Evolutionary conservation across 1,284 basidiomycete genomes (phyloP), one percentile per base, ranked within the genome.

Genomic region (Naganishia sp.): DNA sequence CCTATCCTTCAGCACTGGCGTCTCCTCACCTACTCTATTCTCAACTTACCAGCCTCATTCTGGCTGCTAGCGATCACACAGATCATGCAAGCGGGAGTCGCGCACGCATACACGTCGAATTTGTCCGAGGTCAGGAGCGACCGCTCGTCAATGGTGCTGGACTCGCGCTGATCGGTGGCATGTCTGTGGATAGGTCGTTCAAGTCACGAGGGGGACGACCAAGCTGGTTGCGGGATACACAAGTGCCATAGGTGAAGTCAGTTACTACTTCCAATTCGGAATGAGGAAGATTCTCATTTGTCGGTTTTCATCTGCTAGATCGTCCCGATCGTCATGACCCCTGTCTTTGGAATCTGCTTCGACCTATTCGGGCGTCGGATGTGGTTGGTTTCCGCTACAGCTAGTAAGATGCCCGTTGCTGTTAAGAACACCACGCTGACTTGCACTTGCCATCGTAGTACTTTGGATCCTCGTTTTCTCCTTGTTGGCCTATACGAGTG

Each of bases 241-340:
- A 2, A 57, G 54, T 21, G 46, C 63, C 4, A 49, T 65, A 10
- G 54, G 54, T 41, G 55, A 65, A 28, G 63, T 65, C 11, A 15
- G 47, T 47, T 7, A 5, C 1, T n/a, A 4, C 11, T 23, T 6
- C 21, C 10, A 13, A 5, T 23, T 21, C 28, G 6, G 17, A 17
- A 42, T 23, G 21, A 15, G 11, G 28, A 6, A 23, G 23, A 0
- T 9, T 17, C 17, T 57, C 3, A 49, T 10, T 3, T 13, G 17
- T 25, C 35, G 17, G 13, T 39, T 3, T 13, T 3, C 6, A 11
- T 25, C 3, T 28, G 3, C 25, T 17, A 77, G 57, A 72, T 82
- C 39, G 77, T 82, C n/a, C 80, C 81, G 0, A 82, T 82, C 65
- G 72, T 82, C 17, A 70, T 82, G 42, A 80, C 79, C 0, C 81